A percentile compares a stretch with the other conserved stretches of the same genome.
Evolutionary conservation across 345 rosid species (phyloP).

Genomic region (Salix dunnii): DNA sequence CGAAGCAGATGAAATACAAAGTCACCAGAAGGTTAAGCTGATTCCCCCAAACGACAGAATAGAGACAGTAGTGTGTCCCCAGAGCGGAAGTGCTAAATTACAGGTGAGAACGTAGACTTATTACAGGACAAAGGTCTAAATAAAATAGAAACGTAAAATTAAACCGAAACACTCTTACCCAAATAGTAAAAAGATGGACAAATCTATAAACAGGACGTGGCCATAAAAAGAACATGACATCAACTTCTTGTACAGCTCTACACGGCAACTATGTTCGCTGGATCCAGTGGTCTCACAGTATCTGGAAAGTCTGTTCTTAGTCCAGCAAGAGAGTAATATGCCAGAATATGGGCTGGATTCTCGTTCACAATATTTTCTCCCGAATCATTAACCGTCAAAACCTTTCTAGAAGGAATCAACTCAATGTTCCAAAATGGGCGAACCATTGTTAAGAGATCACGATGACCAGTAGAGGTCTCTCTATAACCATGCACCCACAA

Average conservation of each 20-base stretch:
- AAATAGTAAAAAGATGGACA: conserved; percentile 6
- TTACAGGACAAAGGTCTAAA: conserved; percentile 25
- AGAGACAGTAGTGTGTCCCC: conserved; percentile 2
- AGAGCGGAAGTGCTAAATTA: conserved; percentile 21
- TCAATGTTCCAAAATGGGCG: conserved; percentile 97
- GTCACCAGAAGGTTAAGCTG: not conserved
- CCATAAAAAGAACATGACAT: conserved; percentile 1
- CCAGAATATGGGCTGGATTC: conserved; percentile 85
- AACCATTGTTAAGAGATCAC: conserved; percentile 66
- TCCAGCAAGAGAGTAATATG: conserved; percentile 91
- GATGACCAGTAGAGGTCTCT: conserved; percentile 44
- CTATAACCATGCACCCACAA: conserved; percentile 95
- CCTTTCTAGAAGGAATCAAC: conserved; percentile 61
- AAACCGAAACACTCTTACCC: conserved; percentile 20
- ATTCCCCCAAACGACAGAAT: not conserved
- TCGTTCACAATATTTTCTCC: conserved; percentile 39
- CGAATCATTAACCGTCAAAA: conserved; percentile 10
- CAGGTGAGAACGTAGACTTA: conserved; percentile 28
- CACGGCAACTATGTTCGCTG: conserved; percentile 1
- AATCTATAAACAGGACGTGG: conserved; percentile 27
- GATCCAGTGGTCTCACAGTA: conserved; percentile 53
- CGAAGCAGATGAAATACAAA: conserved; percentile 5
- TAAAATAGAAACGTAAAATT: conserved; percentile 8
- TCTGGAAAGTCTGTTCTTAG: conserved; percentile 80
- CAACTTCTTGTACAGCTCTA: conserved; percentile 44